These are phyloP conservation scores for Claviceps monticola DNA, from an alignment of 2,329 filamentous ascomycete genomes.

Conservation along the genomic window DNA sequence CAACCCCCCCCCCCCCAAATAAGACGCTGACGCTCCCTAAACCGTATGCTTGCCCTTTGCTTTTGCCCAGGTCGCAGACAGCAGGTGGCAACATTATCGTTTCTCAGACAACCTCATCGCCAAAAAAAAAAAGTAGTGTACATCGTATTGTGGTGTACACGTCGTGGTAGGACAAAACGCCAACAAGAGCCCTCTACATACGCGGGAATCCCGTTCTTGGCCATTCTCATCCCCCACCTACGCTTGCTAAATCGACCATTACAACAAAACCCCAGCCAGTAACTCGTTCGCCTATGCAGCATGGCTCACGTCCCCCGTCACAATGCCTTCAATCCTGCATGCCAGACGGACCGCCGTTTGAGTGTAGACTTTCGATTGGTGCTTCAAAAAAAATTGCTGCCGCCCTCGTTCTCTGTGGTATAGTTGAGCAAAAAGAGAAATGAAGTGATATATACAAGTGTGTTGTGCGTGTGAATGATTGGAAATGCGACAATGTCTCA, in stretches of 20 bases:
- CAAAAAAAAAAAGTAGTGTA: too few species aligned
- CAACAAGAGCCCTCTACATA: too few species aligned
- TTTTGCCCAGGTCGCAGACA: too few species aligned
- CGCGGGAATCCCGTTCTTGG: too few species aligned
- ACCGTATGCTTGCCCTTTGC: too few species aligned
- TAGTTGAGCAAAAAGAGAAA: slow-evolving; percentile 1
- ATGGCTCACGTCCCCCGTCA: neutral
- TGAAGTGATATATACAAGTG: neutral
- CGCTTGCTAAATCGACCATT: neutral
- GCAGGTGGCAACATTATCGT: too few species aligned
- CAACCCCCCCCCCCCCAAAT: too few species aligned
- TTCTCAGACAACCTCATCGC: too few species aligned
- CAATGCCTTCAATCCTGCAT: neutral
- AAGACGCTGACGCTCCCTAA: too few species aligned
- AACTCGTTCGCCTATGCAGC: neutral
- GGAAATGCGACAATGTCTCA: neutral
- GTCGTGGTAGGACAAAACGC: too few species aligned
- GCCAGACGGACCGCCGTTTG: neutral
- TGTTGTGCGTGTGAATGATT: neutral
- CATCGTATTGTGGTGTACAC: too few species aligned
- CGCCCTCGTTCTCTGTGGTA: slow-evolving; percentile 1
- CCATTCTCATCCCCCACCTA: too few species aligned
- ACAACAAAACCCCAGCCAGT: neutral
- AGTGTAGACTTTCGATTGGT: neutral
- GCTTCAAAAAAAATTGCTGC: neutral